Percentiles rank a stretch among this genome's conserved stretches.
Conservation (phyloP, 495 filamentous ascomycete genomes). For the Penicillium parvum region DNA sequence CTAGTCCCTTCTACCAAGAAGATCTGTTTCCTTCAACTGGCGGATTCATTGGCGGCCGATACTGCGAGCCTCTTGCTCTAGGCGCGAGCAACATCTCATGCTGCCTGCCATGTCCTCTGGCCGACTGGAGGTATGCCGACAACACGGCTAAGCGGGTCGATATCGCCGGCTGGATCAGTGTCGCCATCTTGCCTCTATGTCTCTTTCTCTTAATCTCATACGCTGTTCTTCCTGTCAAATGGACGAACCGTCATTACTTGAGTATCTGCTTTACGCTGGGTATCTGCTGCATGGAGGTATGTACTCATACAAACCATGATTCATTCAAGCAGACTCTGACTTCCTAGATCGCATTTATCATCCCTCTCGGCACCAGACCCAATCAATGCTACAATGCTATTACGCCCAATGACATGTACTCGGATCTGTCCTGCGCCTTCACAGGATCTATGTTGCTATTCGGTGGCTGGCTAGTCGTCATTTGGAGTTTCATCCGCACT, state of each 20-base stretch:
- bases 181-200: constrained; percentile 65
- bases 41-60: constrained; percentile 66
- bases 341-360: constrained; percentile 73
- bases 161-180: constrained; percentile 73
- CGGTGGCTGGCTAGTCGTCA: constrained; percentile 75
- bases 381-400: constrained; percentile 84
- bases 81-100: constrained; percentile 52
- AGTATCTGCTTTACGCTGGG: constrained; percentile 79
- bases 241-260: constrained; percentile 87
- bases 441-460: constrained; percentile 80
- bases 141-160: constrained; percentile 60
- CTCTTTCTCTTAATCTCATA: constrained; percentile 80
- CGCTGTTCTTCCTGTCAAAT: constrained; percentile 77
- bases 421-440: constrained; percentile 74
- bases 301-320: constrained; percentile 26
- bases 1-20: constrained; percentile 60
- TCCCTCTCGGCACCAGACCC: constrained; percentile 77
- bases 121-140: constrained; percentile 79
- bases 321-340: too few species aligned
- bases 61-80: constrained; percentile 55
- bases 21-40: constrained; percentile 52
- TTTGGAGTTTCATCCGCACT: constrained; percentile 88
- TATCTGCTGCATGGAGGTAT: constrained; percentile 72
- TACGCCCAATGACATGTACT: constrained; percentile 90
- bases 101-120: constrained; percentile 86